Evolutionary conservation across 805 yeast species (phyloP).

Genomic region (Candida lessepsii): DNA sequence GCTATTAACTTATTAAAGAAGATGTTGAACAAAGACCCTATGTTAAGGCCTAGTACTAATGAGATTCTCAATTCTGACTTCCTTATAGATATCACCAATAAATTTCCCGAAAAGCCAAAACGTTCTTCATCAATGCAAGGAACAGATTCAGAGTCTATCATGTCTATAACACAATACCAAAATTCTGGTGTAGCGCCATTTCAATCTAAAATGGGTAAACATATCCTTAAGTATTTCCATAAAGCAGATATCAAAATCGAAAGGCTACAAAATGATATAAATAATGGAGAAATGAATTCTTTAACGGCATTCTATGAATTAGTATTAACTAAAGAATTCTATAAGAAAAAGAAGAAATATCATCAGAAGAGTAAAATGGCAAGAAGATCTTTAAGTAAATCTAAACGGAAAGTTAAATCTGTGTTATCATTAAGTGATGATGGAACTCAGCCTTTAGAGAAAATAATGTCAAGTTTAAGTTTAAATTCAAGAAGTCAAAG

Average conservation of each 20-base stretch:
- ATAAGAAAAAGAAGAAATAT: conserved; percentile 31
- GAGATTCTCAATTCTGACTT: conserved; percentile 39
- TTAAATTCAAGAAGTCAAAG: conserved; percentile 24
- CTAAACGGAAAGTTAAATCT: conserved; percentile 35
- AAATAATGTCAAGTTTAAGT: conserved; percentile 37
- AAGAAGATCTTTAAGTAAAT: conserved; percentile 27
- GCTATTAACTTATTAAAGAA: conserved; percentile 49
- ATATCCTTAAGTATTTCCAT: conserved; percentile 56
- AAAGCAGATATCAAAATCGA: conserved; percentile 65
- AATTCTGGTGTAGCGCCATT: conserved; percentile 40
- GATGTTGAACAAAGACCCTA: conserved; percentile 67
- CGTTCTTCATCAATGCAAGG: conserved; percentile 16
- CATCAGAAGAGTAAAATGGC: conserved; percentile 33
- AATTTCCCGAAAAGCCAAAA: conserved; percentile 20
- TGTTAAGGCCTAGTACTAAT: conserved; percentile 50
- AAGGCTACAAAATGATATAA: conserved; percentile 55
- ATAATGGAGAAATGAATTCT: conserved; percentile 62
- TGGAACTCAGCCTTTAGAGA: conserved; percentile 36
- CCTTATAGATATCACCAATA: conserved; percentile 31
- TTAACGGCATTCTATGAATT: conserved; percentile 75
- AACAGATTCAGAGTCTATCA: conserved; percentile 35
- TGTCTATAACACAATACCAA: conserved; percentile 41
- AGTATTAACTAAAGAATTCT: conserved; percentile 51
- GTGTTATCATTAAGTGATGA: conserved; percentile 34
- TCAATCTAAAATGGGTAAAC: conserved; percentile 60